A percentile compares a stretch with the other conserved stretches of the same genome.
These are phyloP conservation scores for Periconia macrospinosa DNA, from an alignment of 2,329 filamentous ascomycete genomes.

Conservation along the genomic window DNA sequence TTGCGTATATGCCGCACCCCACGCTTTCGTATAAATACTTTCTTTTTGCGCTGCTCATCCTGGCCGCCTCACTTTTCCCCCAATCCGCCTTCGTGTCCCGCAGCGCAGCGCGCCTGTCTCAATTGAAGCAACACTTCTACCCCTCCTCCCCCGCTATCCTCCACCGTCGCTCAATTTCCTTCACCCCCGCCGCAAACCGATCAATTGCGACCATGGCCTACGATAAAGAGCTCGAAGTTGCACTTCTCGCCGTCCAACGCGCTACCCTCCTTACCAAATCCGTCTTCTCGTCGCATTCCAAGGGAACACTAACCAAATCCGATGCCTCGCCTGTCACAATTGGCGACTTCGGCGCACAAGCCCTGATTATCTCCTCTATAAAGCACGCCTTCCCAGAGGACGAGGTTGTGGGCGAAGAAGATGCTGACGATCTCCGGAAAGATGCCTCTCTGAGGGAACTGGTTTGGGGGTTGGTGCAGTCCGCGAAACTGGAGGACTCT, in stretches of 20 bases:
- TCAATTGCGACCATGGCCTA: constrained; percentile 54
- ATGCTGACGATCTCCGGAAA: constrained; percentile 76
- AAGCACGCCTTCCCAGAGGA: constrained; percentile 87
- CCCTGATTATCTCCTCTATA: constrained; percentile 89
- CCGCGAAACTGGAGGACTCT: constrained; percentile 68
- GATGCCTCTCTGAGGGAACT: constrained; percentile 70
- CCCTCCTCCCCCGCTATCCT: constrained; percentile 25
- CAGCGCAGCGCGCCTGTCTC: constrained; percentile 29
- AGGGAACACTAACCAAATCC: constrained; percentile 91
- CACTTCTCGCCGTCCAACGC: constrained; percentile 85
- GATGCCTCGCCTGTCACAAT: constrained; percentile 97
- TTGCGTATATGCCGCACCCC: constrained; percentile 24
- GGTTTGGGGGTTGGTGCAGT: constrained; percentile 82
- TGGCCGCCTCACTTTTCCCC: constrained; percentile 34
- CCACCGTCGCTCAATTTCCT: constrained; percentile 11
- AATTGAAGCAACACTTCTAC: constrained; percentile 33
- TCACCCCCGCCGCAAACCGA: constrained; percentile 8
- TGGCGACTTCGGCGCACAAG: constrained; percentile 96
- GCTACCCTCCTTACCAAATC: constrained; percentile 74
- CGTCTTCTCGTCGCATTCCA: constrained; percentile 85
- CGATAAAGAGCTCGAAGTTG: constrained; percentile 76
- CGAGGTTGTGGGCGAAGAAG: constrained; percentile 93
- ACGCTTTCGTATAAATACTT: constrained; percentile 29
- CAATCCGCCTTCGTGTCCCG: constrained; percentile 30
- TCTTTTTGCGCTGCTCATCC: constrained; percentile 33